A percentile compares a stretch with the other conserved stretches of the same genome.
Evolutionary conservation across 768 basidiomycete genomes (phyloP).

Genomic region (Rhodotorula toruloides): DNA sequence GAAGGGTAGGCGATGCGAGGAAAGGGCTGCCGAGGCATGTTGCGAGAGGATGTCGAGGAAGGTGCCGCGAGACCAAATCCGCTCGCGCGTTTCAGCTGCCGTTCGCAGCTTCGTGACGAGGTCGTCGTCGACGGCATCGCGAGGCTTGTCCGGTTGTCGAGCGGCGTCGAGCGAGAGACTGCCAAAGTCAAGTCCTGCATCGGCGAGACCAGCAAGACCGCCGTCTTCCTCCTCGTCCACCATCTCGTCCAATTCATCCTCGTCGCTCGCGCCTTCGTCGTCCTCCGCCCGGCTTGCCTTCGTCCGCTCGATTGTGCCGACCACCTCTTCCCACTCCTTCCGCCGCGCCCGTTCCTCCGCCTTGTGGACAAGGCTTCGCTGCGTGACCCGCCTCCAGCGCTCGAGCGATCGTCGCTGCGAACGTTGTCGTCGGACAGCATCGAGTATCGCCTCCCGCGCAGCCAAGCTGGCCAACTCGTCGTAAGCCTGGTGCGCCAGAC

Average conservation of each 20-base stretch:
- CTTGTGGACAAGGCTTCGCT: background rate
- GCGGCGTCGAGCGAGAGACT: background rate
- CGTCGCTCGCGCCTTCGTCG: conserved; percentile 6
- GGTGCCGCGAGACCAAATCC: conserved; percentile 68
- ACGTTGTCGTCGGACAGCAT: conserved; percentile 2
- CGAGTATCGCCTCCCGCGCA: background rate
- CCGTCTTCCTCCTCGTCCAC: conserved; percentile 26
- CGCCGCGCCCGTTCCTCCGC: background rate
- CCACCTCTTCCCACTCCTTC: background rate
- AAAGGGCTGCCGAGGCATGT: conserved; percentile 43
- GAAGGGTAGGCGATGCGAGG: background rate
- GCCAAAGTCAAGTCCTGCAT: conserved; percentile 52
- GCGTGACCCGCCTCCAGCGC: conserved; percentile 24
- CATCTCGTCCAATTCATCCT: conserved; percentile 2
- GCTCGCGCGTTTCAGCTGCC: conserved; percentile 68
- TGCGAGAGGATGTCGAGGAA: conserved; percentile 56
- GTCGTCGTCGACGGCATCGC: background rate
- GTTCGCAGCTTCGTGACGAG: conserved; percentile 42
- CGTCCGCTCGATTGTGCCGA: conserved; percentile 13
- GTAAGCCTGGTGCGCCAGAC: background rate
- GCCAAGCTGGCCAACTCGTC: background rate
- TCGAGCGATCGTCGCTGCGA: background rate
- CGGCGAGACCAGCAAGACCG: background rate
- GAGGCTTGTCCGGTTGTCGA: background rate
- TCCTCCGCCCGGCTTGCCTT: conserved; percentile 21